Percentiles rank a stretch among this genome's conserved stretches.
These are phyloP conservation scores for Termitomyces sp. DNA, from an alignment of 768 basidiomycete species.

Conservation along the genomic window DNA sequence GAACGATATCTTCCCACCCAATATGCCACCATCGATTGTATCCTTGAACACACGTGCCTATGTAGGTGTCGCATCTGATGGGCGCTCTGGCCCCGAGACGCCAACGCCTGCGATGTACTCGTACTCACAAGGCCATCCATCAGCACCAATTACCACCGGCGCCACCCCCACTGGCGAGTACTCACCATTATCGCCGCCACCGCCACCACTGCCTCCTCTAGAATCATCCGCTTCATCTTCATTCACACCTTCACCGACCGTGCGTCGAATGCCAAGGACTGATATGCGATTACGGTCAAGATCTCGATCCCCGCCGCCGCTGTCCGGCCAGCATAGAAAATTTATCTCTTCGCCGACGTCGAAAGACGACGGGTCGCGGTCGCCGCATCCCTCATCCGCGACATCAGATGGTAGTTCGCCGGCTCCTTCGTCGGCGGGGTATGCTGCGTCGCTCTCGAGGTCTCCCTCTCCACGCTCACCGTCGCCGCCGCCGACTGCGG, in stretches of 20 bases:
- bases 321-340: not conserved
- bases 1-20: slow-evolving; percentile 40
- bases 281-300: slow-evolving; percentile 17
- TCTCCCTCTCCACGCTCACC: slow-evolving; percentile 43
- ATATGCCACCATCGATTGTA: slow-evolving; percentile 37
- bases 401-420: slow-evolving; percentile 53
- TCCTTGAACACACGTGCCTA: slow-evolving; percentile 32
- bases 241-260: slow-evolving; percentile 19
- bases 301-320: slow-evolving; percentile 13
- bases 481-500: slow-evolving; percentile 30
- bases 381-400: slow-evolving; percentile 16
- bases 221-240: slow-evolving; percentile 19
- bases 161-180: slow-evolving; percentile 27
- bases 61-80: slow-evolving; percentile 19
- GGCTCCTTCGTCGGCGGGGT: slow-evolving; percentile 56
- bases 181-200: not conserved
- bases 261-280: slow-evolving; percentile 14
- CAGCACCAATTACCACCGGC: slow-evolving; percentile 46
- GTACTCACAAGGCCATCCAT: slow-evolving; percentile 46
- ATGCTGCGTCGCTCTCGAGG: slow-evolving; percentile 47
- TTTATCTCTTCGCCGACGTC: slow-evolving; percentile 6
- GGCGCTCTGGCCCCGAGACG: slow-evolving; percentile 36
- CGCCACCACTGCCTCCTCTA: slow-evolving; percentile 5
- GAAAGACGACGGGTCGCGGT: slow-evolving; percentile 20
- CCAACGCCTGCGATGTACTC: slow-evolving; percentile 37